These are phyloP conservation scores for Acer yangbiense DNA, from an alignment of 345 rosid genomes.

Conservation along the genomic window DNA sequence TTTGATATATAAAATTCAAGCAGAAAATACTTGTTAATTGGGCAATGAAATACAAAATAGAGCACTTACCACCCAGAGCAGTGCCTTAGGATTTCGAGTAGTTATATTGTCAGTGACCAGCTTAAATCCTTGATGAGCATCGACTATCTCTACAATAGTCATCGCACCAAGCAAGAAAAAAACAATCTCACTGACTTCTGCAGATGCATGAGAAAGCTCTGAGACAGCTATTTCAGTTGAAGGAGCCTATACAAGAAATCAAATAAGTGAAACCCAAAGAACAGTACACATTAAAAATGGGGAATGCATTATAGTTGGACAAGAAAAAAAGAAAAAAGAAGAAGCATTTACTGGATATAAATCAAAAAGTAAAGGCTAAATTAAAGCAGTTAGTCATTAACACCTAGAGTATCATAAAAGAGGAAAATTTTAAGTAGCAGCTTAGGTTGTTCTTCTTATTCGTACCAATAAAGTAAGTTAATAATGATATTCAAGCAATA, in stretches of 20 bases:
- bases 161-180: conserved; percentile 98
- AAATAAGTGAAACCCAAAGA: conserved; percentile 10
- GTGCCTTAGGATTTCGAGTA: conserved; percentile 78
- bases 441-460: not conserved
- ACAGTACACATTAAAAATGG: not conserved
- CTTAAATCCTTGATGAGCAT: conserved; percentile 99
- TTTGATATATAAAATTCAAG: not conserved
- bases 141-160: conserved; percentile 98
- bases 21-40: conserved; percentile 7
- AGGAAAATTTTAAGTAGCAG: not conserved
- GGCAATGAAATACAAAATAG: conserved; percentile 12
- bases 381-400: not conserved
- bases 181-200: conserved; percentile 94
- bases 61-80: conserved; percentile 91
- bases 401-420: not conserved
- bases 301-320: not conserved
- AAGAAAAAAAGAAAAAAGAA: not conserved
- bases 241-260: conserved; percentile 72
- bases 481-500: not conserved
- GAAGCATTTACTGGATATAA: not conserved
- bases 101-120: conserved; percentile 95
- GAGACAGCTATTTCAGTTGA: conserved; percentile 88
- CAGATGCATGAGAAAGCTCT: conserved; percentile 87
- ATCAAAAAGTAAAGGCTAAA: not conserved
- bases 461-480: not conserved